phyloP scores from a whole-genome alignment of 352 stramenopile genomes.

The Phytopythium boreale region DNA sequence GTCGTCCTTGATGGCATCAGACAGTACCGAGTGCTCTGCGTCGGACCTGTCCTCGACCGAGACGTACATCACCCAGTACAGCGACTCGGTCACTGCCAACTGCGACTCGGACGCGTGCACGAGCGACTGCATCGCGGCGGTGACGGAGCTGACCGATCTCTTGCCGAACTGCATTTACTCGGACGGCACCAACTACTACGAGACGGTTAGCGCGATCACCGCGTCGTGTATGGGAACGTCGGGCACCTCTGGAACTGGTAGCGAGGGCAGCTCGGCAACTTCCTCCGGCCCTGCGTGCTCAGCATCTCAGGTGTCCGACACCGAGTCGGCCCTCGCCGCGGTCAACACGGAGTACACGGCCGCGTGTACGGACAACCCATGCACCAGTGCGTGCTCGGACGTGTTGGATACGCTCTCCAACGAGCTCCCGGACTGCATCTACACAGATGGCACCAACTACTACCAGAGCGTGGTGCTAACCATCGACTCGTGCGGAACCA shows the following conservation, averaged over 20 bases:
- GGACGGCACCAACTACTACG: conserved; percentile 3
- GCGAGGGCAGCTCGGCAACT: not conserved
- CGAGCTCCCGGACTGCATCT: conserved; percentile 1
- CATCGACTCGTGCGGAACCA: not conserved
- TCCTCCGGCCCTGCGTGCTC: not conserved
- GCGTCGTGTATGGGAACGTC: not conserved
- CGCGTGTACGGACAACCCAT: not conserved
- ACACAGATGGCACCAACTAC: conserved; percentile 3
- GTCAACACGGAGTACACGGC: not conserved
- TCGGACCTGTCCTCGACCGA: not conserved
- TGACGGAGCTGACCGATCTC: not conserved
- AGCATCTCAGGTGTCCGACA: not conserved
- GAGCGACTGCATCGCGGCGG: not conserved
- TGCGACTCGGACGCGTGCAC: not conserved
- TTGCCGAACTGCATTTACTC: conserved; percentile 1
- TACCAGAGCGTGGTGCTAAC: not conserved
- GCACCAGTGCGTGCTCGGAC: not conserved
- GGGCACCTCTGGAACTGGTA: not conserved
- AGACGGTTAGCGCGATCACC: not conserved
- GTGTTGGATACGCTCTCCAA: not conserved
- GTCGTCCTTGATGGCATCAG: not conserved
- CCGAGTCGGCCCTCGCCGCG: not conserved
- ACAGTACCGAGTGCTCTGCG: not conserved
- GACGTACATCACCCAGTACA: not conserved
- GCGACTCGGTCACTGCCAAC: not conserved